Evolutionary conservation across 1,139 yeast species (phyloP).

Genomic region (Candida sp.): DNA sequence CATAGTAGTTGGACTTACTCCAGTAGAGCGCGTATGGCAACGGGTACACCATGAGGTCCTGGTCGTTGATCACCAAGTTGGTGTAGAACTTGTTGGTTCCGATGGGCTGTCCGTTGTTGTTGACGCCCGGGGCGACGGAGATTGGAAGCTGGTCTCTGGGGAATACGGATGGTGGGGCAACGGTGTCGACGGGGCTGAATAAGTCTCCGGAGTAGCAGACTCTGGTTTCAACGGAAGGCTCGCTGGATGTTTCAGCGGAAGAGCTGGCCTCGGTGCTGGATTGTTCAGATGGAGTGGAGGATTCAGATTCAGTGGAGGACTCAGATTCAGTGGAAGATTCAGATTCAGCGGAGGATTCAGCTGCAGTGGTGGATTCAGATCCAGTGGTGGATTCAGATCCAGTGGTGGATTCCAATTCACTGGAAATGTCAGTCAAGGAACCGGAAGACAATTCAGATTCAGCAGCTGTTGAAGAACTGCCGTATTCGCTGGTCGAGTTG

Average conservation of each 20-base stretch:
- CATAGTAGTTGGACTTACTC: conserved; percentile 44
- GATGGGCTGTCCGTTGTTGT: conserved; percentile 51
- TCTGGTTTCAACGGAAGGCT: neutral
- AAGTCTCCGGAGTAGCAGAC: conserved; percentile 39
- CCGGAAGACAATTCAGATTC: too few species aligned
- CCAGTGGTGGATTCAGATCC: neutral
- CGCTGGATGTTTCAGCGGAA: neutral
- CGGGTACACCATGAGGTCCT: conserved; percentile 70
- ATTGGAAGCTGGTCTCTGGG: conserved; percentile 52
- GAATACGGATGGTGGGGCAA: conserved; percentile 55
- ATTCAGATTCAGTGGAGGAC: neutral
- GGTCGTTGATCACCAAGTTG: conserved; percentile 70
- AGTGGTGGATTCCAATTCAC: neutral
- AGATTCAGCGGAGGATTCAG: neutral
- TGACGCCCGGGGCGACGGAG: conserved; percentile 51
- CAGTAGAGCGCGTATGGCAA: conserved; percentile 86
- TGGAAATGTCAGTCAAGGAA: neutral
- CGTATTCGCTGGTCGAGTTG: neutral
- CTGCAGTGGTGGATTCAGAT: neutral
- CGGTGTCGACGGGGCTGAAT: conserved; percentile 53
- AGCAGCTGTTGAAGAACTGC: too few species aligned
- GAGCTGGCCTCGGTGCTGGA: neutral
- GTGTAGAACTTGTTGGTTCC: conserved; percentile 88
- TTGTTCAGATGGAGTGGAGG: neutral
- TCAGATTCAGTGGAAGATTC: neutral